Conservation (phyloP, 1,139 yeast genomes). For the Kluyveromyces sp. region DNA sequence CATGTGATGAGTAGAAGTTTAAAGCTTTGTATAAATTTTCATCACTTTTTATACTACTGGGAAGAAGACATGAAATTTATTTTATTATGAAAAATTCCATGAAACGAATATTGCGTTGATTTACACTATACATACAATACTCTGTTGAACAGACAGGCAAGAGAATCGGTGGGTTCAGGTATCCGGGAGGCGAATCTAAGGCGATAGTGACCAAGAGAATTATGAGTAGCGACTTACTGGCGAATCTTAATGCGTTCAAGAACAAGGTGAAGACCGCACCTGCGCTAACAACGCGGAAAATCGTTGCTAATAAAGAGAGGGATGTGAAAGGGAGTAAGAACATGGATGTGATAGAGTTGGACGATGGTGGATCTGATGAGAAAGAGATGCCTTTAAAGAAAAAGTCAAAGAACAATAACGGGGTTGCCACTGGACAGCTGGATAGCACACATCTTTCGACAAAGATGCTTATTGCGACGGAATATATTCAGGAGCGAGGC, state of each 20-base stretch:
- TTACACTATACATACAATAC: no score
- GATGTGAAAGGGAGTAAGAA: slow-evolving; percentile 23
- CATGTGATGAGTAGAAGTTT: no score
- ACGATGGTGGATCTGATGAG: slow-evolving; percentile 22
- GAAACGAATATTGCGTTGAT: no score
- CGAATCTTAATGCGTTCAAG: slow-evolving; percentile 54
- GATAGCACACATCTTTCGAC: slow-evolving; percentile 65
- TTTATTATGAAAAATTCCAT: no score
- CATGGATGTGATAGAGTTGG: slow-evolving; percentile 14
- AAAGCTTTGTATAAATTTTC: no score
- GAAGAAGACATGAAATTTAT: no score
- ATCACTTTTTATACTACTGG: no score
- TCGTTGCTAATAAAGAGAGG: slow-evolving; percentile 10
- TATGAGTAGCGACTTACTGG: slow-evolving; percentile 30
- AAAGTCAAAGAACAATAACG: slow-evolving; percentile 11
- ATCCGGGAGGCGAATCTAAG: no score
- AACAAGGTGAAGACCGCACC: slow-evolving; percentile 52
- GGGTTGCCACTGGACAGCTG: slow-evolving; percentile 21
- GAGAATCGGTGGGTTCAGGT: no score
- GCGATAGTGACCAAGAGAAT: no score
- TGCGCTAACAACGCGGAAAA: slow-evolving; percentile 26
- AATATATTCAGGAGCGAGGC: slow-evolving; percentile 64
- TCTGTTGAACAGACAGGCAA: no score
- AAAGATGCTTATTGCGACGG: slow-evolving; percentile 80
- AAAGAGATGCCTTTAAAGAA: slow-evolving; percentile 30